Conservation (phyloP, 179 eudicot genomes). For the Pouteria campechiana region DNA sequence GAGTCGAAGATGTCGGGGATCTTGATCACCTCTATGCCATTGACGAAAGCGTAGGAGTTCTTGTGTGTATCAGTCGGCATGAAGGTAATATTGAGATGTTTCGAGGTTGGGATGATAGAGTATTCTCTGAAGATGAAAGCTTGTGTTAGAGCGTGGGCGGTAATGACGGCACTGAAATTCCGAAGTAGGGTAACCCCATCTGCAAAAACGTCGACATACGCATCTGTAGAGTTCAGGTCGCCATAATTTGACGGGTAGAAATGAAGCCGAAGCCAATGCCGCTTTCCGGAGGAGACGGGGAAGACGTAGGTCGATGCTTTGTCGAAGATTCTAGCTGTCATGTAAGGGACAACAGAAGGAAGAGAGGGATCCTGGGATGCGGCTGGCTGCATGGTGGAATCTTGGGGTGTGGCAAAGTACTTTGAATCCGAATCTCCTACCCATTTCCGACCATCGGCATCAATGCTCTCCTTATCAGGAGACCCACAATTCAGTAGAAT, state of each 20-base stretch:
- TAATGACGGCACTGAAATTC: conserved; percentile 25
- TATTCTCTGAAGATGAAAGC: conserved; percentile 26
- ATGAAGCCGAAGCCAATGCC: conserved; percentile 26
- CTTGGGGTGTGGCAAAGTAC: conserved; percentile 18
- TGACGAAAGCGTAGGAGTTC: conserved; percentile 15
- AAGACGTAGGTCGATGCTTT: conserved; percentile 14
- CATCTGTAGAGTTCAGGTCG: conserved; percentile 1
- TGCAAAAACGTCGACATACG: conserved; percentile 8
- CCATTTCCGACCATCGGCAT: conserved; percentile 18
- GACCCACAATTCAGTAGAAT: conserved; percentile 18
- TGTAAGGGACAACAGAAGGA: conserved; percentile 27
- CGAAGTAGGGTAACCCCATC: conserved; percentile 13
- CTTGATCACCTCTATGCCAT: conserved; percentile 31
- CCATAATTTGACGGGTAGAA: conserved; percentile 24
- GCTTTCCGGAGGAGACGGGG: conserved; percentile 3
- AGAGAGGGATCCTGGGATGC: conserved; percentile 30
- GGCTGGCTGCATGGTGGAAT: conserved; percentile 17
- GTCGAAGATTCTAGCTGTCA: conserved; percentile 27
- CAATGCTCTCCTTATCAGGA: conserved; percentile 1
- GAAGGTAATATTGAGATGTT: conserved; percentile 16
- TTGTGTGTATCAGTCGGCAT: conserved; percentile 4
- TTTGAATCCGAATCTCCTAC: conserved; percentile 23
- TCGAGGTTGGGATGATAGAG: conserved; percentile 2
- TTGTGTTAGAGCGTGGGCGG: conserved; percentile 17
- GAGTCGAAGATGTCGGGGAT: conserved; percentile 19